These are phyloP conservation scores for Mycosphaerella sp. DNA, from an alignment of 2,329 filamentous ascomycete genomes.

Conservation along the genomic window DNA sequence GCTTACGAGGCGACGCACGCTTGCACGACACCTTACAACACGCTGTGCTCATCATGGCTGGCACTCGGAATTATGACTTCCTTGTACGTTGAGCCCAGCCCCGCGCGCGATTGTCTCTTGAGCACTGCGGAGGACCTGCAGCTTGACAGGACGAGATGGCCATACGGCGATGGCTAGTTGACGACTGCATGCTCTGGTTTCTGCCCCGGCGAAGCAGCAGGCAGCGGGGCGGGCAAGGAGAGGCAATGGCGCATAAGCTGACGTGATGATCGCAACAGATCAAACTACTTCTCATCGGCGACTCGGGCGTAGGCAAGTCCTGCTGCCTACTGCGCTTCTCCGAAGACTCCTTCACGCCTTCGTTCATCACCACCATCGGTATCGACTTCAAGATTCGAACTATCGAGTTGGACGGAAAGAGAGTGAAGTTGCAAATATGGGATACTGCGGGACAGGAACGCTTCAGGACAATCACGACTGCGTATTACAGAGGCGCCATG, in stretches of 20 bases:
- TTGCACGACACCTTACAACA: neutral
- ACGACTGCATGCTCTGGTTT: neutral
- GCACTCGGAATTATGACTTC: slow-evolving; percentile 98
- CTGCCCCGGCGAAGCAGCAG: neutral
- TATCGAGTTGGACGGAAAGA: slow-evolving; percentile 97
- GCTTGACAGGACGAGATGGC: neutral
- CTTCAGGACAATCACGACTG: slow-evolving; percentile 97
- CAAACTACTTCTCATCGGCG: slow-evolving; percentile 92
- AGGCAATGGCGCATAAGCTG: slow-evolving; percentile 5
- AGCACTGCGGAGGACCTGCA: neutral
- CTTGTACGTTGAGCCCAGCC: slow-evolving; percentile 58
- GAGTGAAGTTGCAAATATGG: slow-evolving; percentile 99
- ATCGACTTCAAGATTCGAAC: slow-evolving; percentile 99
- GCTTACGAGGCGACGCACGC: neutral
- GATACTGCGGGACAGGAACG: slow-evolving; percentile 97
- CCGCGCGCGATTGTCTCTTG: neutral
- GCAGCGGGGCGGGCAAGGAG: neutral
- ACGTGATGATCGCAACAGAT: slow-evolving; percentile 53
- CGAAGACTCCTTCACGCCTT: slow-evolving; percentile 94
- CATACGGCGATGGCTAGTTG: neutral
- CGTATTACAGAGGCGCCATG: slow-evolving; percentile 98
- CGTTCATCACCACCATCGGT: slow-evolving; percentile 97
- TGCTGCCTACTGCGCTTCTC: slow-evolving; percentile 95
- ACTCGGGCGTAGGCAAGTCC: slow-evolving; percentile 94
- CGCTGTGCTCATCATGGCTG: slow-evolving; percentile 61